A percentile compares a stretch with the other conserved stretches of the same genome.
phyloP scores from a whole-genome alignment of 1,284 basidiomycete species.

The Waitea zeae region DNA sequence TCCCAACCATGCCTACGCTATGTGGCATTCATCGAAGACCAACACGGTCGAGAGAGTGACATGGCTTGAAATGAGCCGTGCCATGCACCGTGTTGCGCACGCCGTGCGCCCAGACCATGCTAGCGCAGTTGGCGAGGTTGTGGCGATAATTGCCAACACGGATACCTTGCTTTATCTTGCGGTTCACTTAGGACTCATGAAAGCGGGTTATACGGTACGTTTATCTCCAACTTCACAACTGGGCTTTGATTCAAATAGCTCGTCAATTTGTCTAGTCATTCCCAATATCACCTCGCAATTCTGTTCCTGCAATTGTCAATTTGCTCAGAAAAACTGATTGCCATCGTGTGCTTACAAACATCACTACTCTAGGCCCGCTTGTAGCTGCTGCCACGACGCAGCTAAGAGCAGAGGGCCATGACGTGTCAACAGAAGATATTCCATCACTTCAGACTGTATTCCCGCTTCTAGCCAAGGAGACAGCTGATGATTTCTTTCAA shows the following conservation, averaged over 20 bases:
- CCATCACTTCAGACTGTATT: no score
- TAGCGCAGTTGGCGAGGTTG: slow-evolving; percentile 6
- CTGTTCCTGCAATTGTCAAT: slow-evolving; percentile 16
- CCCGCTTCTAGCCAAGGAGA: no score
- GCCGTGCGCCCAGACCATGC: slow-evolving; percentile 6
- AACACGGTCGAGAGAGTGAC: slow-evolving; percentile 3
- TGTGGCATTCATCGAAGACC: slow-evolving; percentile 10
- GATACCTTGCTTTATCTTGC: slow-evolving; percentile 9
- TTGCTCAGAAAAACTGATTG: slow-evolving; percentile 14
- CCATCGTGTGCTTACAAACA: slow-evolving; percentile 10
- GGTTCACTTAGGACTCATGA: background rate
- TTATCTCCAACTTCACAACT: slow-evolving; percentile 13
- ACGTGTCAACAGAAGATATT: background rate
- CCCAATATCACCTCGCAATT: slow-evolving; percentile 23
- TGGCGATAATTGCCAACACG: slow-evolving; percentile 14
- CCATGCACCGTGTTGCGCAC: slow-evolving; percentile 10
- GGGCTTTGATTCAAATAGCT: slow-evolving; percentile 14
- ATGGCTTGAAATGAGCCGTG: slow-evolving; percentile 10
- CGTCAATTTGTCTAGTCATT: slow-evolving; percentile 16
- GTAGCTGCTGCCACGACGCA: background rate
- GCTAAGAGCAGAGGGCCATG: background rate
- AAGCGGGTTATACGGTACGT: slow-evolving; percentile 8
- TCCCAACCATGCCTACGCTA: slow-evolving; percentile 10
- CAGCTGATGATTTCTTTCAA: background rate
- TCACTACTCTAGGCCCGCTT: background rate